Conservation (phyloP, 1,284 basidiomycete species). For the Mycena citricolor region DNA sequence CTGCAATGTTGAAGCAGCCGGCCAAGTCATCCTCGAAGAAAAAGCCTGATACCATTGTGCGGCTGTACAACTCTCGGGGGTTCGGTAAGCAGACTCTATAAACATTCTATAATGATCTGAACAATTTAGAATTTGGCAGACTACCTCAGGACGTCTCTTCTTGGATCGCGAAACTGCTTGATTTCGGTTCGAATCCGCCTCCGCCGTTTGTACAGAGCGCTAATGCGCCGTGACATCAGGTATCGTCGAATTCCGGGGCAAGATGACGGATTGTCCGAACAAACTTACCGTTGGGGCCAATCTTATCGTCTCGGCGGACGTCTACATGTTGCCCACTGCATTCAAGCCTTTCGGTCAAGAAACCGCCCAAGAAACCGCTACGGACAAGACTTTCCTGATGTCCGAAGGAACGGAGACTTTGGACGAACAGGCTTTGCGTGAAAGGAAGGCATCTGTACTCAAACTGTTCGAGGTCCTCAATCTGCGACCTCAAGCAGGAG, state of each 20-base stretch:
- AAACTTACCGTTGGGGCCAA: conserved; percentile 65
- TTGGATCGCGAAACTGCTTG: conserved; percentile 74
- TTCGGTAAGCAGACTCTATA: conserved; percentile 59
- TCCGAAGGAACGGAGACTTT: conserved; percentile 74
- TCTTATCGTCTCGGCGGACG: conserved; percentile 67
- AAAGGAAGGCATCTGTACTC: conserved; percentile 70
- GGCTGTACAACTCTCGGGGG: conserved; percentile 62
- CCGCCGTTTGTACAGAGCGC: too few species aligned
- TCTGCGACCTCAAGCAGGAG: conserved; percentile 53
- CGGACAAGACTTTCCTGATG: conserved; percentile 43
- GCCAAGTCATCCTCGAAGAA: conserved; percentile 46
- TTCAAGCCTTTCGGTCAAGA: conserved; percentile 46
- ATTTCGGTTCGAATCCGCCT: conserved; percentile 64
- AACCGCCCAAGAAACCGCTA: too few species aligned
- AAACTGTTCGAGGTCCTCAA: conserved; percentile 65
- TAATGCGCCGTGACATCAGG: too few species aligned
- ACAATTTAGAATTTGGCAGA: conserved; percentile 48
- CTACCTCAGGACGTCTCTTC: conserved; percentile 64
- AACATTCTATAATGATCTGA: too few species aligned
- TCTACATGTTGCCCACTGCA: conserved; percentile 64
- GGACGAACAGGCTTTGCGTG: conserved; percentile 72
- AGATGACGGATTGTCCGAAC: conserved; percentile 72
- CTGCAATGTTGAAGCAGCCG: conserved; percentile 63
- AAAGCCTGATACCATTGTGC: conserved; percentile 66
- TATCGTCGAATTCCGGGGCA: conserved; percentile 60